Conservation (phyloP, 257 asterid genomes). For the Euphrasia confusa region DNA sequence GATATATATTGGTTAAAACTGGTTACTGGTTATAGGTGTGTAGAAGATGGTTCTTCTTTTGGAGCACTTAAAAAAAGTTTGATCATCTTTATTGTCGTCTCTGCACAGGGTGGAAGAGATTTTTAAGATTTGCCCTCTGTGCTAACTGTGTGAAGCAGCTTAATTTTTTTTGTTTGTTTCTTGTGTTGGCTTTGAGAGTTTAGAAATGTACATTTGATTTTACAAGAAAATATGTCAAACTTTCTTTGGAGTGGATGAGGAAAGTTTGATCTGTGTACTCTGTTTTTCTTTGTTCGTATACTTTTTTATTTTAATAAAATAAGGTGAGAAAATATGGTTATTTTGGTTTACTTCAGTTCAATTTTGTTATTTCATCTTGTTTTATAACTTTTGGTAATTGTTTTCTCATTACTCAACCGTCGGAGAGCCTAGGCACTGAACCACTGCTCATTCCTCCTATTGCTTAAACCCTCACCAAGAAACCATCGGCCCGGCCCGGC, state of each 20-base stretch:
- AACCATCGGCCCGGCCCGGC: neutral
- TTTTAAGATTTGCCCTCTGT: neutral
- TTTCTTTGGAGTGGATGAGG: conserved; percentile 14
- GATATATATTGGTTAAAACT: too few species aligned
- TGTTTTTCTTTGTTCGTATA: neutral
- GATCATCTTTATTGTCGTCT: neutral
- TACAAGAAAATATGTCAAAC: conserved; percentile 6
- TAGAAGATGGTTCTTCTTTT: conserved; percentile 1
- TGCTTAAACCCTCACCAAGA: too few species aligned
- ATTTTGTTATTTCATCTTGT: neutral
- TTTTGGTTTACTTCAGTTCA: neutral
- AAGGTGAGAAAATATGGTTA: neutral
- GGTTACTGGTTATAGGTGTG: too few species aligned
- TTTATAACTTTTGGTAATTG: neutral
- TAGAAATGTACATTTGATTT: conserved; percentile 9
- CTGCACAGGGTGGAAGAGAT: neutral
- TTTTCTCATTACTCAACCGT: too few species aligned
- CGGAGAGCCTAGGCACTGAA: too few species aligned
- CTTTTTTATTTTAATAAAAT: neutral
- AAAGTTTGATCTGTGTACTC: neutral
- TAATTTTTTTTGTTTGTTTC: neutral
- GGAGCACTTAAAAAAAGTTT: neutral
- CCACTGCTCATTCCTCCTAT: too few species aligned
- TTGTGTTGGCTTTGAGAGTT: neutral
- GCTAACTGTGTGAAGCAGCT: neutral